These are phyloP conservation scores for Cornus florida DNA, from an alignment of 148 eudicot species.

Conservation along the genomic window DNA sequence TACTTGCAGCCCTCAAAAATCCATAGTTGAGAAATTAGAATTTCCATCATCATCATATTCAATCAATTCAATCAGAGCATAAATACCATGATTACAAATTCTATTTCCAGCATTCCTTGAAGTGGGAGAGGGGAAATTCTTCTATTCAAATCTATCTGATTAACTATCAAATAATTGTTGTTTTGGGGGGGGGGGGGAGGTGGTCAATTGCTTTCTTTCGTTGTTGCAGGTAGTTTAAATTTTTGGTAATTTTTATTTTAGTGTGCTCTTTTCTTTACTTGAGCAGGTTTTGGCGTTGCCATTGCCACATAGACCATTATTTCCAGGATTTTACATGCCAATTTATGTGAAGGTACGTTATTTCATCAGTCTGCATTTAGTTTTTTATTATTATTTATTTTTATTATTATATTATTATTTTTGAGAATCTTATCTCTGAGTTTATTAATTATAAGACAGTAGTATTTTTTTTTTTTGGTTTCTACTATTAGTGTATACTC, in stretches of 20 bases:
- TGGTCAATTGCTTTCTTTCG: too few species aligned
- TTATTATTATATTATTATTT: too few species aligned
- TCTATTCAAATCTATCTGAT: too few species aligned
- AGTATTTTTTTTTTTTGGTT: not conserved
- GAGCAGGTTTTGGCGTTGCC: constrained; percentile 93
- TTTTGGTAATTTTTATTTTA: not conserved
- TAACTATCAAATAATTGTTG: too few species aligned
- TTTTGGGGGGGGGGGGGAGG: too few species aligned
- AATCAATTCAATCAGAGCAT: too few species aligned
- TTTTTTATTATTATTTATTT: too few species aligned
- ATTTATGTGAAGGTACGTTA: constrained; percentile 77
- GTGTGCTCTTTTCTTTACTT: not conserved
- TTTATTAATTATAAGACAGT: not conserved
- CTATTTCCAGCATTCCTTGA: too few species aligned
- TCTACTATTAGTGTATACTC: not conserved
- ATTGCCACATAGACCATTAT: constrained; percentile 79
- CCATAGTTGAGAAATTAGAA: not conserved
- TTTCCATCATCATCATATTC: not conserved
- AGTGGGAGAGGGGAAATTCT: too few species aligned
- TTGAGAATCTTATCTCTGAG: not conserved
- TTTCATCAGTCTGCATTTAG: too few species aligned
- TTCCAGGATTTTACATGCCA: constrained; percentile 99
- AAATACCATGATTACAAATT: too few species aligned
- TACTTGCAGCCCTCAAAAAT: not conserved
- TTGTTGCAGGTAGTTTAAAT: not conserved